Conservation (phyloP, 257 asterid species). For the Jacaranda mimosifolia region DNA sequence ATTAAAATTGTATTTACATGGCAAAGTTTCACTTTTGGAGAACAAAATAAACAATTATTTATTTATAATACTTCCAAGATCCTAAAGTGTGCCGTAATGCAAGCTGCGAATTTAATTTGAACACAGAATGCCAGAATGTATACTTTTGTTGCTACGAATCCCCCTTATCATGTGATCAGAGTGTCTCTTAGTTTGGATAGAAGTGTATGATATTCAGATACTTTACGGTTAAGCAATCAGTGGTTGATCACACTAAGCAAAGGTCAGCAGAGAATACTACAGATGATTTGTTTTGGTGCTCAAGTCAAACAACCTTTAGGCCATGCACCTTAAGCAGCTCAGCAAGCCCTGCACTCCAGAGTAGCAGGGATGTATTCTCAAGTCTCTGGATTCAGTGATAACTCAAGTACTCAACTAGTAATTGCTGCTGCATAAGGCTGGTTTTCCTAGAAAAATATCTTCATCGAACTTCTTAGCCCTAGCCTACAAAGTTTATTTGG, state of each 20-base stretch:
- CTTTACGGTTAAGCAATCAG: not conserved
- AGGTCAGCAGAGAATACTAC: not conserved
- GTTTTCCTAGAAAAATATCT: not conserved
- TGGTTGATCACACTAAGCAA: not conserved
- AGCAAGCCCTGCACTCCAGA: not conserved
- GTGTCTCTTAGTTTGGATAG: not conserved
- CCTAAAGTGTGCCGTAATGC: not conserved
- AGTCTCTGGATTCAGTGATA: constrained; percentile 6
- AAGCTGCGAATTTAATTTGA: not conserved
- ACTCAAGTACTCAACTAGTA: constrained; percentile 1
- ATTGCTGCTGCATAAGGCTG: not conserved
- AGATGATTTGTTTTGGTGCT: not conserved
- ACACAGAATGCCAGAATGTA: not conserved
- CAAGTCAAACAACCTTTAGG: not conserved
- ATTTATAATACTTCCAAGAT: constrained; percentile 13
- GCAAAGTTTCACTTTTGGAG: not conserved
- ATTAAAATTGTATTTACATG: not conserved
- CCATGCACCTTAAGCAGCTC: constrained; percentile 20
- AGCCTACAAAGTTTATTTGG: not conserved
- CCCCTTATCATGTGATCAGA: not conserved
- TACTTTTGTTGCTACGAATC: not conserved
- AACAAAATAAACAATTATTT: not conserved
- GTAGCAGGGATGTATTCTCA: not conserved
- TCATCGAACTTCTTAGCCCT: not conserved
- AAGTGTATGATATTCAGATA: not conserved